Evolutionary conservation across 495 filamentous ascomycete species (phyloP).

Genomic region (Chaetomium cochliodes): DNA sequence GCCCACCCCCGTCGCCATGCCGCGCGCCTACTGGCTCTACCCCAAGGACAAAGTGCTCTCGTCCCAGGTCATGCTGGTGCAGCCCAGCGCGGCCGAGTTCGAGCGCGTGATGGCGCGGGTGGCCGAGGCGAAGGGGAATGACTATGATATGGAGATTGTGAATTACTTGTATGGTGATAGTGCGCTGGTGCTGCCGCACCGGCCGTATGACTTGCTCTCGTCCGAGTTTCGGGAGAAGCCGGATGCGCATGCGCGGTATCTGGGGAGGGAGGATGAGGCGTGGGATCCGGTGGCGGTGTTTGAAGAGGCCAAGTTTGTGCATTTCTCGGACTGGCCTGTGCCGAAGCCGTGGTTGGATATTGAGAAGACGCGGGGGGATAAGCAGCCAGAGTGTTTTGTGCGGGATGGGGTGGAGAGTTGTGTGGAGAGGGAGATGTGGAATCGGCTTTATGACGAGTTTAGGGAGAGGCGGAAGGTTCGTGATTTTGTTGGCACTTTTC

Average conservation of each 20-base stretch:
- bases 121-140: conserved; percentile 38
- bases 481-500: too few species aligned
- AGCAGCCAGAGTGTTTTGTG: conserved; percentile 55
- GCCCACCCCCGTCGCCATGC: conserved; percentile 57
- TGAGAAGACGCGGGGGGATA: conserved; percentile 52
- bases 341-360: conserved; percentile 77
- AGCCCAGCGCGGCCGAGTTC: conserved; percentile 58
- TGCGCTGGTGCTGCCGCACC: conserved; percentile 73
- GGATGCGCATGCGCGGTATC: conserved; percentile 55
- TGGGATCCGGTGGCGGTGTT: conserved; percentile 68
- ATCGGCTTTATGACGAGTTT: conserved; percentile 69
- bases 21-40: conserved; percentile 69
- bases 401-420: conserved; percentile 53
- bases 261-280: conserved; percentile 59
- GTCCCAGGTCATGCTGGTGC: conserved; percentile 63
- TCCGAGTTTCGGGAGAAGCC: conserved; percentile 62
- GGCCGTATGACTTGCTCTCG: conserved; percentile 66
- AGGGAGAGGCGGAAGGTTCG: conserved; percentile 56
- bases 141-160: conserved; percentile 73
- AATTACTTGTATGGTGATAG: conserved; percentile 66
- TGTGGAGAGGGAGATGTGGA: conserved; percentile 65
- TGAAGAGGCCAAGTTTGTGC: conserved; percentile 70
- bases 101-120: conserved; percentile 52
- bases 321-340: conserved; percentile 79
- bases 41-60: conserved; percentile 54